These are phyloP conservation scores for Penicillium turbatum DNA, from an alignment of 495 filamentous ascomycete genomes.

Conservation along the genomic window DNA sequence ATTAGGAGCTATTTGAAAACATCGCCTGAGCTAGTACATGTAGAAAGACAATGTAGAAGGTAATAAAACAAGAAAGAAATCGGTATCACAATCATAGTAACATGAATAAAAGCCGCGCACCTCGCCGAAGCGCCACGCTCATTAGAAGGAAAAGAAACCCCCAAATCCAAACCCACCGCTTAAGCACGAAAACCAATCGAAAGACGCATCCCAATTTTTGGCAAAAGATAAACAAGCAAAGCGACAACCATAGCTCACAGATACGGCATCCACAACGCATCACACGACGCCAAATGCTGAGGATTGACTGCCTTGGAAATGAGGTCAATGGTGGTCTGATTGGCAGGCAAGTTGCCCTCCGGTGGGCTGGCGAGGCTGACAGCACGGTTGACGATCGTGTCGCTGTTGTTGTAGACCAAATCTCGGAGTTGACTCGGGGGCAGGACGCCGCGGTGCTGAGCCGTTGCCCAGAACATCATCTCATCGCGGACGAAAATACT, in stretches of 20 bases:
- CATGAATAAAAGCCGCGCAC: conserved; percentile 8
- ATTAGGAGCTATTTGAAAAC: conserved; percentile 4
- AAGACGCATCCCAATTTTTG: conserved; percentile 12
- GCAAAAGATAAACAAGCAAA: conserved; percentile 14
- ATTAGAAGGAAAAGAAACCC: conserved; percentile 16
- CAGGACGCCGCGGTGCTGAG: conserved; percentile 63
- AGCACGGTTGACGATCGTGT: conserved; percentile 84
- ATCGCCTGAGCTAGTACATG: conserved; percentile 3
- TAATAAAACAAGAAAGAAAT: conserved; percentile 21
- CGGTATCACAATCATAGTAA: conserved; percentile 27
- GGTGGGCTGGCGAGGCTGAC: conserved; percentile 67
- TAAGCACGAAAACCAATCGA: conserved; percentile 17
- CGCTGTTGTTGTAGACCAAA: conserved; percentile 80
- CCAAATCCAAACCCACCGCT: conserved; percentile 18
- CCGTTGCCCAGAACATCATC: conserved; percentile 95
- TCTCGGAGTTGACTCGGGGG: conserved; percentile 74
- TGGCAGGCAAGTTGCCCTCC: conserved; percentile 74
- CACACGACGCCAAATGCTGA: conserved; percentile 72
- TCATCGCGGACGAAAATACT: conserved; percentile 94
- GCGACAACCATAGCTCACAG: conserved; percentile 46
- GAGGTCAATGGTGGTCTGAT: conserved; percentile 92
- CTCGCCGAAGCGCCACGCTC: conserved; percentile 35
- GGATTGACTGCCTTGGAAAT: conserved; percentile 84
- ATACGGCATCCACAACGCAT: conserved; percentile 98
- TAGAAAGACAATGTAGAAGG: conserved; percentile 13